Percentiles rank a stretch among this genome's conserved stretches.
Evolutionary conservation across 179 eudicot genomes (phyloP).

Genomic region (Gypsophila paniculata): DNA sequence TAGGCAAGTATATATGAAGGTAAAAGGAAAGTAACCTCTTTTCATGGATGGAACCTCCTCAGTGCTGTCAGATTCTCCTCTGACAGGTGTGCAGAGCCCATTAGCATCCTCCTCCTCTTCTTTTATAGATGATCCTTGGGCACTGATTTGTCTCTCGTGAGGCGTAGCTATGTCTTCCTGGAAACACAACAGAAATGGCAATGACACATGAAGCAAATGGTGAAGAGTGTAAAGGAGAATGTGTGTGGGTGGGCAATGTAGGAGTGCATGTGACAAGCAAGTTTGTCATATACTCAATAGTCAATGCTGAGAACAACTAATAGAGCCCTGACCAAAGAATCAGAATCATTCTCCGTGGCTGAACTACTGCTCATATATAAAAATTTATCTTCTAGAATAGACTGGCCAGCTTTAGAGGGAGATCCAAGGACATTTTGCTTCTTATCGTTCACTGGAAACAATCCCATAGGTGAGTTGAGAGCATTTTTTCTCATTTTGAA

Average conservation of each 20-base stretch:
- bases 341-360: conserved; percentile 28
- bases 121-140: conserved; percentile 26
- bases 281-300: conserved; percentile 14
- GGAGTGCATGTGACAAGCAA: background rate
- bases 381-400: conserved; percentile 20
- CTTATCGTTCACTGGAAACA: conserved; percentile 27
- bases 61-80: conserved; percentile 38
- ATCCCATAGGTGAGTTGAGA: conserved; percentile 29
- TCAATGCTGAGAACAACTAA: conserved; percentile 38
- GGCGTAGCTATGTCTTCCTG: conserved; percentile 43
- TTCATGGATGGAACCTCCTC: conserved; percentile 40
- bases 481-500: conserved; percentile 33
- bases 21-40: conserved; percentile 33
- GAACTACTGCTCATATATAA: conserved; percentile 32
- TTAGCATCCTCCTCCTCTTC: conserved; percentile 34
- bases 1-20: conserved; percentile 12
- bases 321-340: conserved; percentile 32
- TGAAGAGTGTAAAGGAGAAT: background rate
- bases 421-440: conserved; percentile 30
- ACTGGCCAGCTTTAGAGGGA: conserved; percentile 21
- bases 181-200: conserved; percentile 34
- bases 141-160: conserved; percentile 27
- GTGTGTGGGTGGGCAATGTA: background rate
- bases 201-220: conserved; percentile 10
- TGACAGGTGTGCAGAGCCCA: conserved; percentile 31